phyloP scores from a whole-genome alignment of 768 basidiomycete species.

The Dendrothele bispora region DNA sequence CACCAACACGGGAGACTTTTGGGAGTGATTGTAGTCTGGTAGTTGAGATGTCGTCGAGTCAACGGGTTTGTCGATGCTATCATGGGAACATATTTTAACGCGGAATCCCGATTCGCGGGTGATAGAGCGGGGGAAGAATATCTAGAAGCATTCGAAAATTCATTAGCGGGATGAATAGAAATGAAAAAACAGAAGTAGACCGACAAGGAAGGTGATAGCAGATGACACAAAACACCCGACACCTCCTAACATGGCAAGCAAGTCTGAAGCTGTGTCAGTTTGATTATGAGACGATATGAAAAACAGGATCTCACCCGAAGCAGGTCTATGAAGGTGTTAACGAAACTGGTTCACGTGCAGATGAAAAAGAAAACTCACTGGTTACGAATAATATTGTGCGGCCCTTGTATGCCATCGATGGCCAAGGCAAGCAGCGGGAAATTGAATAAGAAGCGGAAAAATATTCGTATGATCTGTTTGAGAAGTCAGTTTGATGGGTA shows the following conservation, averaged over 20 bases:
- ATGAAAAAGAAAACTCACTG: slow-evolving; percentile 43
- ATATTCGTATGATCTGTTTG: slow-evolving; percentile 61
- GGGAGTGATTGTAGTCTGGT: slow-evolving; percentile 21
- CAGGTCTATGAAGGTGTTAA: slow-evolving; percentile 29
- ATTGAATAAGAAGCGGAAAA: slow-evolving; percentile 76
- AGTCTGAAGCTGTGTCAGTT: slow-evolving; percentile 42
- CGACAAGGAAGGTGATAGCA: slow-evolving; percentile 74
- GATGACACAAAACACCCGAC: slow-evolving; percentile 81
- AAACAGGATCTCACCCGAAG: slow-evolving; percentile 55
- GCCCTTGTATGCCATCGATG: slow-evolving; percentile 57
- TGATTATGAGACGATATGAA: neutral
- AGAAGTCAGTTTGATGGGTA: neutral
- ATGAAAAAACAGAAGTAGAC: slow-evolving; percentile 18
- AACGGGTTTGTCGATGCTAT: slow-evolving; percentile 27
- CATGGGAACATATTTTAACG: slow-evolving; percentile 34
- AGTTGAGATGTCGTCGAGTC: slow-evolving; percentile 23
- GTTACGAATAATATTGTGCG: slow-evolving; percentile 50
- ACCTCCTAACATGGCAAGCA: slow-evolving; percentile 68
- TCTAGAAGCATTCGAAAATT: slow-evolving; percentile 34
- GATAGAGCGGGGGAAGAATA: slow-evolving; percentile 80
- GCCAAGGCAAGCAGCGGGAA: slow-evolving; percentile 67
- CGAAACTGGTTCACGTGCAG: slow-evolving; percentile 1
- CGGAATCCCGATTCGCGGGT: slow-evolving; percentile 63
- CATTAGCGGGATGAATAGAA: slow-evolving; percentile 44
- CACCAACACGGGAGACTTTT: too few species aligned